A percentile compares a stretch with the other conserved stretches of the same genome.
phyloP scores from a whole-genome alignment of 768 basidiomycete genomes.

The Psilocybe subaeruginosa region DNA sequence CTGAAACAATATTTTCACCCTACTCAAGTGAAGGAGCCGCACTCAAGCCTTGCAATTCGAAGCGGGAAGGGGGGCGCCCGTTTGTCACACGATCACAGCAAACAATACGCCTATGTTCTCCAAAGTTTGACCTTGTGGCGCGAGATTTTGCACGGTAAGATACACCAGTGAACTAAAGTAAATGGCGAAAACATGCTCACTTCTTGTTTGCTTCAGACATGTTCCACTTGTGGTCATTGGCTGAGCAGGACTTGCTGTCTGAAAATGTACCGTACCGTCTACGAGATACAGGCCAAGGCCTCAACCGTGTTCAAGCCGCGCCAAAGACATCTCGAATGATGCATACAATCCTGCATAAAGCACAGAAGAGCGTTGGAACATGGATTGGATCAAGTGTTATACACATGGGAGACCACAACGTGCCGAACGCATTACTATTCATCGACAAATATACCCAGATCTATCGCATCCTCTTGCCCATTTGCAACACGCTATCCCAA shows the following conservation, averaged over 20 bases:
- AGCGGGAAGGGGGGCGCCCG: conserved; percentile 82
- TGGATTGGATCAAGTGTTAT: conserved; percentile 90
- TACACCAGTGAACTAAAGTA: neutral
- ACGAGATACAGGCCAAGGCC: conserved; percentile 88
- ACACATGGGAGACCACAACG: conserved; percentile 89
- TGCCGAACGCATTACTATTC: conserved; percentile 85
- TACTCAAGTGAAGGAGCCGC: conserved; percentile 63
- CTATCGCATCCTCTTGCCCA: conserved; percentile 86
- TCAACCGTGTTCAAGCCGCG: conserved; percentile 85
- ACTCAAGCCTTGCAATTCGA: conserved; percentile 75
- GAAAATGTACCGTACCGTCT: conserved; percentile 76
- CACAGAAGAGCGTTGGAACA: conserved; percentile 76
- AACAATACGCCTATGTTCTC: conserved; percentile 84
- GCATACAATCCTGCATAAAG: conserved; percentile 84
- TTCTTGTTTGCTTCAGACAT: conserved; percentile 54
- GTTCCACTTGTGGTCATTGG: conserved; percentile 85
- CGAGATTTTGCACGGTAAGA: conserved; percentile 79
- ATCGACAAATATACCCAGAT: conserved; percentile 94
- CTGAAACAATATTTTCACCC: conserved; percentile 81
- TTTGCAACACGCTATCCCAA: conserved; percentile 80
- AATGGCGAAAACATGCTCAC: neutral
- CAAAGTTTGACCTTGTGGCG: conserved; percentile 89
- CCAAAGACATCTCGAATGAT: conserved; percentile 92
- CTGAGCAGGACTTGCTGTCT: conserved; percentile 82
- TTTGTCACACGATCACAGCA: conserved; percentile 81